These are phyloP conservation scores for Amaranthus hypochondriacus DNA, from an alignment of 148 eudicot species.

Conservation along the genomic window DNA sequence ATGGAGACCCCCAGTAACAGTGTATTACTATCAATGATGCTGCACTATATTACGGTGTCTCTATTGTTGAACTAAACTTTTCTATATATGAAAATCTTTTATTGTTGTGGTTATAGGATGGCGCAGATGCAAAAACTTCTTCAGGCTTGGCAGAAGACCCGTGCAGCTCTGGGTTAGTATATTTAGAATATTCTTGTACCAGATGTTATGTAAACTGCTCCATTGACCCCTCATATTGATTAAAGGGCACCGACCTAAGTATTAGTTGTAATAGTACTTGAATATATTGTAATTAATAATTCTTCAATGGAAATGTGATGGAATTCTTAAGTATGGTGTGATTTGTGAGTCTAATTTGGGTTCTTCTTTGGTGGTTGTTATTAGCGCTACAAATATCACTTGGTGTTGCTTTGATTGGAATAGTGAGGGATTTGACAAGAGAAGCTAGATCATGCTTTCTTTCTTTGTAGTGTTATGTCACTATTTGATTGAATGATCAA, in stretches of 20 bases:
- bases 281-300: background rate
- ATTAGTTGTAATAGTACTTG: background rate
- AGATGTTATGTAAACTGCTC: no score
- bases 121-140: conserved; percentile 24
- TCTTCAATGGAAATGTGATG: background rate
- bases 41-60: background rate
- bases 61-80: background rate
- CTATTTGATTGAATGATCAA: background rate
- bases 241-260: no score
- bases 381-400: background rate
- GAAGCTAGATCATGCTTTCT: background rate
- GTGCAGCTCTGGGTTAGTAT: conserved; percentile 35
- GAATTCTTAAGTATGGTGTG: no score
- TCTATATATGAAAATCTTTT: background rate
- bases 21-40: background rate
- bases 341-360: background rate
- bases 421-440: background rate
- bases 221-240: no score
- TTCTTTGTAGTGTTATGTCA: background rate
- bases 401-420: background rate
- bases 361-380: no score
- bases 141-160: conserved; percentile 26
- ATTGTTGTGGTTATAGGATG: conserved; percentile 32
- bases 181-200: background rate
- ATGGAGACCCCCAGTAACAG: no score